phyloP scores from a whole-genome alignment of 495 filamentous ascomycete genomes.

The Letharia columbiana region DNA sequence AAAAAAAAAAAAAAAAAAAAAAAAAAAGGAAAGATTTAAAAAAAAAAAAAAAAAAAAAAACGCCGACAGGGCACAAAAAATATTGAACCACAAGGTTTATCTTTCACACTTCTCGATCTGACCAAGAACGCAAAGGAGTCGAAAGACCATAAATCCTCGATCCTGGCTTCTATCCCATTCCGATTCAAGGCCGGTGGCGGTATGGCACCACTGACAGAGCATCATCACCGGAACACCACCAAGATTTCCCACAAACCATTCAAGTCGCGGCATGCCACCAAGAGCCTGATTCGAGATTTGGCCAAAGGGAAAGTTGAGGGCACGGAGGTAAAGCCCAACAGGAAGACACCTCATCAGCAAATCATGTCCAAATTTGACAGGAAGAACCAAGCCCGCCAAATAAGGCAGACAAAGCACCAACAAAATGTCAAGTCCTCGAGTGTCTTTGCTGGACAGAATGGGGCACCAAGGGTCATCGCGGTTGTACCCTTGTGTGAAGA shows the following conservation, averaged over 20 bases:
- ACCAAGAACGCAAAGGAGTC: not conserved
- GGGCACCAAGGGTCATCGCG: conserved; percentile 84
- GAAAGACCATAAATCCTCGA: not conserved
- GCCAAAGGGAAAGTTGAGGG: conserved; percentile 68
- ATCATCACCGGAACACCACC: conserved; percentile 87
- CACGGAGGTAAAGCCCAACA: conserved; percentile 44
- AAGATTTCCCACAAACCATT: conserved; percentile 79
- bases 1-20: too few species aligned
- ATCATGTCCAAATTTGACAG: conserved; percentile 95
- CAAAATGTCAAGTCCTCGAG: conserved; percentile 66
- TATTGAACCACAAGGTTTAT: not conserved
- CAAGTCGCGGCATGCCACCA: conserved; percentile 85
- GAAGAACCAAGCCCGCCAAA: conserved; percentile 85
- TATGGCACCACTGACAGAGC: conserved; percentile 42
- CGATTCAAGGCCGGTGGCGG: conserved; percentile 77
- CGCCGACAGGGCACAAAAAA: not conserved
- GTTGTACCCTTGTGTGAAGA: conserved; percentile 74
- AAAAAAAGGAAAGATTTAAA: too few species aligned
- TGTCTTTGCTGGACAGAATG: conserved; percentile 75
- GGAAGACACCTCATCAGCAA: conserved; percentile 90
- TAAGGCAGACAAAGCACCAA: conserved; percentile 67
- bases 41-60: too few species aligned
- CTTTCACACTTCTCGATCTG: too few species aligned
- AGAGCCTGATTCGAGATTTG: conserved; percentile 69
- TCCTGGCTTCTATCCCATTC: conserved; percentile 65